A percentile compares a stretch with the other conserved stretches of the same genome.
Evolutionary conservation across 2,329 filamentous ascomycete genomes (phyloP).

Genomic region (Ophiostoma sp.): DNA sequence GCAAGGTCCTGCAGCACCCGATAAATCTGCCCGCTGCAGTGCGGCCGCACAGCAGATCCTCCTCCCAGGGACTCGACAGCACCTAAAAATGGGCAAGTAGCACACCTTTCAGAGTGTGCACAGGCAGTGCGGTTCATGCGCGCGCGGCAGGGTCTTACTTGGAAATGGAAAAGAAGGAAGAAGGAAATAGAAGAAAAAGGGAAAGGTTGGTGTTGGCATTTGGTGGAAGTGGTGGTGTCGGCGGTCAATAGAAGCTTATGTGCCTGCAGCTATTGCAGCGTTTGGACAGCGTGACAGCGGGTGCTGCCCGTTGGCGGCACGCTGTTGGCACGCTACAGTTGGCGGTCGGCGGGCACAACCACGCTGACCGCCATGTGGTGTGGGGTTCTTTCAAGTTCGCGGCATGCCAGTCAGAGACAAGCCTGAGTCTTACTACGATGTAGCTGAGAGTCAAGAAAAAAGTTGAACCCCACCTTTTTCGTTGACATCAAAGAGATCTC

Average conservation of each 20-base stretch:
- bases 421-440: neutral
- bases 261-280: conserved; percentile 6
- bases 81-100: neutral
- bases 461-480: conserved; percentile 23
- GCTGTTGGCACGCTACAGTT: neutral
- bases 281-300: neutral
- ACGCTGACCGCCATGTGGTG: conserved; percentile 14
- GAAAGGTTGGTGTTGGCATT: neutral
- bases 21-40: conserved; percentile 22
- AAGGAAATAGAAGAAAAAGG: neutral
- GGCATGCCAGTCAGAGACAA: neutral
- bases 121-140: conserved; percentile 12
- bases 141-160: conserved; percentile 1
- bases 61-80: neutral
- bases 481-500: neutral
- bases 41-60: conserved; percentile 25
- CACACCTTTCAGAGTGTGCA: neutral
- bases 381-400: neutral
- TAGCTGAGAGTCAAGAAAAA: neutral
- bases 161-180: neutral
- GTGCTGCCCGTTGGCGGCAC: neutral
- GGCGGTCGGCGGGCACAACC: neutral
- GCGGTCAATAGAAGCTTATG: conserved; percentile 4
- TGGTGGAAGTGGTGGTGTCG: neutral
- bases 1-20: neutral